These are phyloP conservation scores for Cystofilobasidium capitatum DNA, from an alignment of 768 basidiomycete species.

Conservation along the genomic window DNA sequence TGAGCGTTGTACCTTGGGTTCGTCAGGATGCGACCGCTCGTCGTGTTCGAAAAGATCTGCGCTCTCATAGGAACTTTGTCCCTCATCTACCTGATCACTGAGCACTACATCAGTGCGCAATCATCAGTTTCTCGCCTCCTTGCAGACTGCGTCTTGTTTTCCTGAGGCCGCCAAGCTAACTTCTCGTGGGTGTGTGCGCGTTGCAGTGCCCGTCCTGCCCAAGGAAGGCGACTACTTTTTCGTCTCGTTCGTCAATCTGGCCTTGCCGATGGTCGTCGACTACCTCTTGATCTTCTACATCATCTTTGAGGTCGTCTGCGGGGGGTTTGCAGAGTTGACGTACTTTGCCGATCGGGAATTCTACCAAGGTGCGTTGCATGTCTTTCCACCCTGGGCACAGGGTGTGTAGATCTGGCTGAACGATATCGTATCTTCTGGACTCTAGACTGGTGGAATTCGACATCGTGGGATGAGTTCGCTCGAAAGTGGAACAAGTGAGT, in stretches of 20 bases:
- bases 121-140: no score
- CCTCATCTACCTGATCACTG: conserved; percentile 80
- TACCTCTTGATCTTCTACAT: conserved; percentile 38
- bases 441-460: conserved; percentile 60
- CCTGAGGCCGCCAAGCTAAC: background rate
- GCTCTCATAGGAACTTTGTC: conserved; percentile 96
- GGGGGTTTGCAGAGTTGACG: conserved; percentile 85
- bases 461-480: conserved; percentile 91
- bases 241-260: conserved; percentile 21
- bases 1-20: background rate
- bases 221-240: conserved; percentile 20
- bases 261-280: conserved; percentile 45
- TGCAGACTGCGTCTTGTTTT: no score
- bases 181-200: no score
- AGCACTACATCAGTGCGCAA: conserved; percentile 66
- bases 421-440: background rate
- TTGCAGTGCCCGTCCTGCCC: conserved; percentile 15
- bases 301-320: conserved; percentile 65
- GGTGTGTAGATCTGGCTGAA: background rate
- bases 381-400: background rate
- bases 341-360: conserved; percentile 95
- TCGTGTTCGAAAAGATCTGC: conserved; percentile 61
- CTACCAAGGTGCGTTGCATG: conserved; percentile 59
- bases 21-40: conserved; percentile 51
- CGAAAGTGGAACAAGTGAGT: conserved; percentile 83